Percentiles rank a stretch among this genome's conserved stretches.
Evolutionary conservation across 2,329 filamentous ascomycete species (phyloP).

Genomic region (Podosphaera xanthii): DNA sequence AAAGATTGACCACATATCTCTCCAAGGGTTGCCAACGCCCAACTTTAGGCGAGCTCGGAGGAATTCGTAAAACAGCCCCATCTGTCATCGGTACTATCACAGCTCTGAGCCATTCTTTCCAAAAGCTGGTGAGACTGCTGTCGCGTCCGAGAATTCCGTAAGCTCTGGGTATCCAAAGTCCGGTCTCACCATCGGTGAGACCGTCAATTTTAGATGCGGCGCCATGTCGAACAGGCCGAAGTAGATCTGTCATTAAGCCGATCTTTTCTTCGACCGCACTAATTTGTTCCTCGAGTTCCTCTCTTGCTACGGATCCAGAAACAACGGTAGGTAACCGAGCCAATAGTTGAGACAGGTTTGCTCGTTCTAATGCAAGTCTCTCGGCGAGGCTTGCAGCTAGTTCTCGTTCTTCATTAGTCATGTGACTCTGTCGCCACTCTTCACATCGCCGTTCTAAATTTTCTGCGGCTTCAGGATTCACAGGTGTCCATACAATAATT

Average conservation of each 20-base stretch:
- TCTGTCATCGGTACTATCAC: slow-evolving; percentile 92
- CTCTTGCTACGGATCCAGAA: slow-evolving; percentile 61
- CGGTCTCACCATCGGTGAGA: slow-evolving; percentile 81
- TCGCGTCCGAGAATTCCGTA: slow-evolving; percentile 85
- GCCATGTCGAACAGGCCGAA: slow-evolving; percentile 77
- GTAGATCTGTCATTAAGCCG: slow-evolving; percentile 80
- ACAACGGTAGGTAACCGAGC: slow-evolving; percentile 59
- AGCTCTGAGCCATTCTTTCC: slow-evolving; percentile 95
- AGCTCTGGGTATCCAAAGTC: slow-evolving; percentile 82
- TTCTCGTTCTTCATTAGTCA: slow-evolving; percentile 79
- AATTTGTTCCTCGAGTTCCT: slow-evolving; percentile 79
- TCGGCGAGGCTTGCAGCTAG: slow-evolving; percentile 79
- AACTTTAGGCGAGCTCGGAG: slow-evolving; percentile 69
- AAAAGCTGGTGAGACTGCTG: slow-evolving; percentile 63
- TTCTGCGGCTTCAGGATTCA: slow-evolving; percentile 61
- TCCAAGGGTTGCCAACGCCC: slow-evolving; percentile 93
- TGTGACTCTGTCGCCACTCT: slow-evolving; percentile 62
- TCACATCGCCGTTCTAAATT: slow-evolving; percentile 67
- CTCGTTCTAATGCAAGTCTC: slow-evolving; percentile 65
- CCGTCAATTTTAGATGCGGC: slow-evolving; percentile 95
- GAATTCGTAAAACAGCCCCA: slow-evolving; percentile 58
- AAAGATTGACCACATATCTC: slow-evolving; percentile 90
- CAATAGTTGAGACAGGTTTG: slow-evolving; percentile 70
- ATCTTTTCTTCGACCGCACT: slow-evolving; percentile 95
- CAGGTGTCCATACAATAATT: slow-evolving; percentile 76